Evolutionary conservation across 805 yeast genomes (phyloP), one percentile per base, ranked within the genome.

Genomic region (Cyberlindnera amylophila): DNA sequence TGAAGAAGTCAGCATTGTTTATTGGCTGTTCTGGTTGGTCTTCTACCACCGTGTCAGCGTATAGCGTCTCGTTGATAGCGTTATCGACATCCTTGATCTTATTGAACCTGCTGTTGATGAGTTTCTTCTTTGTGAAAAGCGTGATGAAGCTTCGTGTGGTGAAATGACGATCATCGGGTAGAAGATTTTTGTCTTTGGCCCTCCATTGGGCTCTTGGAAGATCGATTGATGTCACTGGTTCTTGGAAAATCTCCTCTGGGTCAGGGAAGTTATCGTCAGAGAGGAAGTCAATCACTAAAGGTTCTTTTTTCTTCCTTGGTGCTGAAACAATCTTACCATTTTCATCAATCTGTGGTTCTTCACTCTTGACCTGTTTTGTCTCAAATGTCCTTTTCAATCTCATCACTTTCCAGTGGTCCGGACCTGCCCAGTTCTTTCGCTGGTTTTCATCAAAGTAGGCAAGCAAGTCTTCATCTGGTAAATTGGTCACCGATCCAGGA

Each of bases 381-480:
- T 30, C 24, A 11, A 42, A 31, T 4, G 39, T 19, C 8, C 71
- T 70, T 53, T 78, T 82, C 36, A 82, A 61, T 12, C 78, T 74
- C 32, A 74, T 67, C 10, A 91, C 83, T 62, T 84, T 85, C 97
- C 97, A 91, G 63, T 87, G 95, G 50, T 86, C 91, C 12, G 91
- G 85, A 8, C 97, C 97, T 23, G 95, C 76, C 96, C 97, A 90
- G 58, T 79, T 84, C 35, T 61, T 61, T 44, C 71, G 75, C 63
- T 87, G 70, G 16, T 79, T 72, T 40, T 79, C 80, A 58, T 89
- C 96, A 62, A 88, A 88, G 58, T 87, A 84, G 3, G 89, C 83
- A 75, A 86, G 78, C 32, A 87, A 64, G 53, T 82, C 86, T 37
- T 70, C 71, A 52, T 81, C 86, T 49, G 77, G 63, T 14, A 68